A percentile compares a stretch with the other conserved stretches of the same genome.
phyloP scores from a whole-genome alignment of 352 stramenopile species.

The Phytophthora aleatoria region DNA sequence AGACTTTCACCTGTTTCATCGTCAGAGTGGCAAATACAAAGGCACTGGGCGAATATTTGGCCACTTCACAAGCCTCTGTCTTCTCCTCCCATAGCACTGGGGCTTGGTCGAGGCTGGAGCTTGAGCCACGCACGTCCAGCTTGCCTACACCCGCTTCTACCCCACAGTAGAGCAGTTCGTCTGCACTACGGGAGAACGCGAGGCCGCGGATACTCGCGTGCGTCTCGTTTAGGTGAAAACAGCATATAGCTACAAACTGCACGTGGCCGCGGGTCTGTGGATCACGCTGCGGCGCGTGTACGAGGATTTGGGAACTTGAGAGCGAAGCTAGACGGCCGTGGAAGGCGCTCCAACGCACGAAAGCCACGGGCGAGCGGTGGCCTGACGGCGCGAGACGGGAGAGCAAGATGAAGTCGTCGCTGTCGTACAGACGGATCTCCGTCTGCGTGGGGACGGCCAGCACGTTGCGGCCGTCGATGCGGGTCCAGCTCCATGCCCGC shows the following conservation, averaged over 20 bases:
- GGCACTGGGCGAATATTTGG: slow-evolving; percentile 78
- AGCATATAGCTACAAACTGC: slow-evolving; percentile 52
- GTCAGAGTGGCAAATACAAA: slow-evolving; percentile 68
- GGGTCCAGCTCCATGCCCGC: slow-evolving; percentile 80
- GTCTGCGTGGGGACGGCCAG: slow-evolving; percentile 68
- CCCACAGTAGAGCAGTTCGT: slow-evolving; percentile 65
- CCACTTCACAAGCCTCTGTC: slow-evolving; percentile 42
- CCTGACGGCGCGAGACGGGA: slow-evolving; percentile 59
- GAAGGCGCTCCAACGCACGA: slow-evolving; percentile 79
- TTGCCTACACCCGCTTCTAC: slow-evolving; percentile 45
- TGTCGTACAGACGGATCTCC: slow-evolving; percentile 82
- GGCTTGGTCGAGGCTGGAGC: slow-evolving; percentile 16
- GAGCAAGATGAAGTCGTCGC: slow-evolving; percentile 84
- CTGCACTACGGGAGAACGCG: slow-evolving; percentile 67
- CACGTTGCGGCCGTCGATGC: slow-evolving; percentile 84
- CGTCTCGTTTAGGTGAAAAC: slow-evolving; percentile 39
- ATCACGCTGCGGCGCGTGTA: slow-evolving; percentile 67
- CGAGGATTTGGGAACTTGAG: slow-evolving; percentile 60
- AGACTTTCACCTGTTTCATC: slow-evolving; percentile 53
- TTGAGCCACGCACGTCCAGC: slow-evolving; percentile 43
- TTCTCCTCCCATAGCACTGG: slow-evolving; percentile 31
- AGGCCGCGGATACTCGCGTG: slow-evolving; percentile 45
- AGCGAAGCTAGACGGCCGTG: slow-evolving; percentile 80
- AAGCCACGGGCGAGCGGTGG: slow-evolving; percentile 58
- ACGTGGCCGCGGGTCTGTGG: slow-evolving; percentile 36